Evolutionary conservation across 1,284 basidiomycete genomes (phyloP).

Genomic region (Quambalaria eucalypti): DNA sequence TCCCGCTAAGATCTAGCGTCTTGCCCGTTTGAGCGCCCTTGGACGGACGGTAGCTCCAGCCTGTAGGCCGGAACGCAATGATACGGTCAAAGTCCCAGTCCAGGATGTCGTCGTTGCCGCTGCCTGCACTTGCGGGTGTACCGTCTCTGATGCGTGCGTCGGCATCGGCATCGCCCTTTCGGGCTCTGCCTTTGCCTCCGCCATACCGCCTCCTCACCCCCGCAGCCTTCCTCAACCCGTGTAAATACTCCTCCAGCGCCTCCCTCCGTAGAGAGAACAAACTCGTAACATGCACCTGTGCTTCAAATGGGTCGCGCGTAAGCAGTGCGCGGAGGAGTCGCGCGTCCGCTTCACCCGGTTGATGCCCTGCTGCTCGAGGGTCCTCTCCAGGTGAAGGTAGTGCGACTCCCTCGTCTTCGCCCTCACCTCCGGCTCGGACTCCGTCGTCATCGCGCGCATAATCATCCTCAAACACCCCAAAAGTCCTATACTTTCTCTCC

Average conservation of each 20-base stretch:
- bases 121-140: no score
- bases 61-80: conserved; percentile 81
- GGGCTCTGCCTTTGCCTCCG: no score
- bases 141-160: no score
- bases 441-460: no score
- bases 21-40: conserved; percentile 56
- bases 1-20: neutral
- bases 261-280: conserved; percentile 70
- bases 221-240: conserved; percentile 56
- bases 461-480: conserved; percentile 30
- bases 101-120: conserved; percentile 28
- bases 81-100: conserved; percentile 65
- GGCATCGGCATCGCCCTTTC: no score
- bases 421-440: neutral
- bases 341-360: no score
- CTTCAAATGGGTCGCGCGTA: conserved; percentile 64
- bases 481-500: conserved; percentile 44
- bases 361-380: no score
- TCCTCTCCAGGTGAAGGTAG: conserved; percentile 69
- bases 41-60: conserved; percentile 75
- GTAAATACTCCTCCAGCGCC: conserved; percentile 61
- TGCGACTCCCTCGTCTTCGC: neutral
- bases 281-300: conserved; percentile 77
- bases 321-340: conserved; percentile 69
- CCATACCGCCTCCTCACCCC: no score